Evolutionary conservation across 768 basidiomycete genomes (phyloP), one percentile per base, ranked within the genome.

Genomic region (Cystoderma amianthinum): DNA sequence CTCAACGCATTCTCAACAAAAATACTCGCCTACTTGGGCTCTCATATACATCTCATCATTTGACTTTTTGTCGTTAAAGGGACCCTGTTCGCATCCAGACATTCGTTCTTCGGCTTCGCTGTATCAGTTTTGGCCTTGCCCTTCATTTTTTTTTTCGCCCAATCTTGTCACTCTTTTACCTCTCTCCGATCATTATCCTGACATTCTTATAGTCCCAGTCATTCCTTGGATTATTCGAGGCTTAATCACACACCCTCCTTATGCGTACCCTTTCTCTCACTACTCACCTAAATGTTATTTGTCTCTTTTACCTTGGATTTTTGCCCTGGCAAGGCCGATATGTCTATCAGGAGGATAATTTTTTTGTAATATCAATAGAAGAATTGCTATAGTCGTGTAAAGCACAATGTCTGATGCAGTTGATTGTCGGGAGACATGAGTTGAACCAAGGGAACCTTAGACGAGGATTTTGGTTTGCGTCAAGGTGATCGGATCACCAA

Each of bases 341-440:
- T 50, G 48, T 52, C 47, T 49, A 40, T 59, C 51, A 57, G 56
- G 60, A 66, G 62, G 62, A 56, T 54, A 56, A 53, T 47, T 51
- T 56, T 46, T 57, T 57, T 67, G 63, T 69, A 68, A 60, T 58
- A 62, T 55, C 53, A 63, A 59, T 66, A 67, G 62, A 67, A 58
- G 58, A 64, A 63, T 28, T 64, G 59, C 58, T 64, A 55, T 55
- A 50, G 45, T 46, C 28, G n/a, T n/a, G 25, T 28, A 28, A 28
- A 28, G n/a, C 25, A n/a, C 25, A 28, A 7, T n/a, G n/a, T n/a
- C n/a, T n/a, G n/a, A n/a, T n/a, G n/a, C n/a, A n/a, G n/a, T n/a
- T n/a, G n/a, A n/a, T n/a, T n/a, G n/a, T n/a, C n/a, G n/a, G n/a
- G n/a, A n/a, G n/a, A n/a, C n/a, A n/a, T n/a, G n/a, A n/a, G n/a